A percentile compares a stretch with the other conserved stretches of the same genome.
phyloP scores from a whole-genome alignment of 1,284 basidiomycete genomes.

The Bjerkandera adusta region DNA sequence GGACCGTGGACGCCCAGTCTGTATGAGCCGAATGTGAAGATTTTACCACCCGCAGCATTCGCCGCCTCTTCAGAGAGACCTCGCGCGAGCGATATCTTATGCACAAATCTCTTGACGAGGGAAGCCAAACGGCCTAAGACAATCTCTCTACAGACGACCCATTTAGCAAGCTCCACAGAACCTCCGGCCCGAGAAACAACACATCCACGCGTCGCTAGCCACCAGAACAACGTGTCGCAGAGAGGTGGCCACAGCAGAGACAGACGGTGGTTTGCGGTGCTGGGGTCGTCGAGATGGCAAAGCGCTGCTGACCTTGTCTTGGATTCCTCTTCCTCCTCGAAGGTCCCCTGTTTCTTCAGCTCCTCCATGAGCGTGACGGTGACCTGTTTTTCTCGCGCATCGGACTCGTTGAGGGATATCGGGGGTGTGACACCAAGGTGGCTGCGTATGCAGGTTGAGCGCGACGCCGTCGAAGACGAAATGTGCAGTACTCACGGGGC shows the following conservation, averaged over 20 bases:
- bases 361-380: slow-evolving; percentile 88
- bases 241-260: no score
- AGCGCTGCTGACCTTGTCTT: slow-evolving; percentile 72
- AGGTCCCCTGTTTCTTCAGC: slow-evolving; percentile 81
- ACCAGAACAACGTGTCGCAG: no score
- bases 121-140: slow-evolving; percentile 89
- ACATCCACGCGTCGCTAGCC: no score
- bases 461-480: no score
- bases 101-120: slow-evolving; percentile 94
- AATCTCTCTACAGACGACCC: slow-evolving; percentile 68
- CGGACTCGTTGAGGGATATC: slow-evolving; percentile 81
- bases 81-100: slow-evolving; percentile 72
- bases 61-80: slow-evolving; percentile 90
- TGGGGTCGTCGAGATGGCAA: slow-evolving; percentile 8
- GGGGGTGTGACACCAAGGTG: slow-evolving; percentile 87
- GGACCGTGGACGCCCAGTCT: slow-evolving; percentile 96
- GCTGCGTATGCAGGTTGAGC: slow-evolving; percentile 34
- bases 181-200: neutral
- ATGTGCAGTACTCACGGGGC: neutral
- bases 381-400: slow-evolving; percentile 74
- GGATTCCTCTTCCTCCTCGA: slow-evolving; percentile 90
- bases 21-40: slow-evolving; percentile 98
- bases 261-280: no score
- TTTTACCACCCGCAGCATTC: slow-evolving; percentile 90
- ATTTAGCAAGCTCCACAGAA: neutral